Evolutionary conservation across 2,329 filamentous ascomycete genomes (phyloP), one percentile per base, ranked within the genome.

Genomic region (Fusarium keratoplasticum): DNA sequence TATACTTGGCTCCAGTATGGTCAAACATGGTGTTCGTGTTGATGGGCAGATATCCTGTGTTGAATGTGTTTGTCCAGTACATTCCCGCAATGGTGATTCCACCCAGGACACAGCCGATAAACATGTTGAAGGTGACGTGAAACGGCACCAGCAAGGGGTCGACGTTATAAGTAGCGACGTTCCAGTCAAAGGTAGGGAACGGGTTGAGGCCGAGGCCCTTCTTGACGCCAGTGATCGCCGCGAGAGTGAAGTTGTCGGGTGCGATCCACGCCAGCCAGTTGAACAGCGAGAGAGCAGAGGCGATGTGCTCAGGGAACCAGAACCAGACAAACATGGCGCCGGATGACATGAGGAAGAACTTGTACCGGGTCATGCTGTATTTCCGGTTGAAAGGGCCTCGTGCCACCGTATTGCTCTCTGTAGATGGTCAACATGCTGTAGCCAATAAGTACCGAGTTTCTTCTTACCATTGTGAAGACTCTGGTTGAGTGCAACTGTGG

Each of bases 251-350:
- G 67, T 86, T 86, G 14, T 81, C 71, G 0, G 87, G 87, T 0
- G 84, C 80, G 62, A 90, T 89, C 88, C 88, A 90, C 0, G 86
- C 85, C 69, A 89, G 84, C 87, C 87, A 90, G 79, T 84, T 87
- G 78, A 90, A 89, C 33, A 82, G 78, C 6, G 75, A 77, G 1
- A 76, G 5, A 0, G 75, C 70, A 16, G 67, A 60, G 2, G 62
- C 67, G 5, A 77, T 77, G 2, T 75, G 59, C 1, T 77, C 74
- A 0, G 75, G 75, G 44, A 77, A 76, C 75, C 75, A 77, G 25
- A 77, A 77, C 65, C 70, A 77, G 6, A 76, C 61, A 10, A 77
- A 77, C 75, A 77, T 77, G 42, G 67, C 60, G 1, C 11, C 67
- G 16, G 73, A 77, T 0, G 73, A 57, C 1, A 76, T 1, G 9